Percentiles rank a stretch among this genome's conserved stretches.
Conservation (phyloP, 2,329 filamentous ascomycete genomes). For the Pyricularia grisea region DNA sequence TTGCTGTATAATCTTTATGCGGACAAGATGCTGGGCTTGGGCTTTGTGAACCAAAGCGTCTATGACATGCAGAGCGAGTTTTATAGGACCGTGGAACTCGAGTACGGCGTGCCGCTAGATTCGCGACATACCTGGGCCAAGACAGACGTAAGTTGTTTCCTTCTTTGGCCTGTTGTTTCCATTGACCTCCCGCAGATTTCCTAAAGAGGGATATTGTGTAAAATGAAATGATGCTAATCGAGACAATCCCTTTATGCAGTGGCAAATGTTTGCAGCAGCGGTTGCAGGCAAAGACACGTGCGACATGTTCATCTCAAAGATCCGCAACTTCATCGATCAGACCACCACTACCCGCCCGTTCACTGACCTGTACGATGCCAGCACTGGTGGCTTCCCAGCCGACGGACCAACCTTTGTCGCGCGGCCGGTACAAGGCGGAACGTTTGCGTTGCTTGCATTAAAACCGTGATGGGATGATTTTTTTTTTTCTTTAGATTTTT, state of each 20-base stretch:
- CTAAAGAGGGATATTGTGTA: too few relatives aligned
- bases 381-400: constrained; percentile 55
- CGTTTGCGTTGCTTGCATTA: constrained; percentile 70
- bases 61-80: constrained; percentile 72
- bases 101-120: constrained; percentile 77
- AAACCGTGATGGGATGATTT: constrained; percentile 6
- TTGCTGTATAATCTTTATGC: constrained; percentile 75
- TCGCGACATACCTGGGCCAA: constrained; percentile 76
- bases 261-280: constrained; percentile 79
- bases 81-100: constrained; percentile 62
- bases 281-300: constrained; percentile 54
- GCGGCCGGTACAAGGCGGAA: constrained; percentile 68
- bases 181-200: background rate
- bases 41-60: constrained; percentile 63
- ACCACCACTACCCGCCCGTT: constrained; percentile 62
- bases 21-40: constrained; percentile 67
- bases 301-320: constrained; percentile 54
- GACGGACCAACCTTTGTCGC: constrained; percentile 57
- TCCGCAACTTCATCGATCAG: constrained; percentile 67
- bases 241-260: constrained; percentile 23
- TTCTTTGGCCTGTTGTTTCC: background rate
- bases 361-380: constrained; percentile 69
- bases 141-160: constrained; percentile 40
- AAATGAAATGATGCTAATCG: background rate
- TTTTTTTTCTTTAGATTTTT: background rate